phyloP scores from a whole-genome alignment of 441 rosid species.

The Metrosideros polymorpha region DNA sequence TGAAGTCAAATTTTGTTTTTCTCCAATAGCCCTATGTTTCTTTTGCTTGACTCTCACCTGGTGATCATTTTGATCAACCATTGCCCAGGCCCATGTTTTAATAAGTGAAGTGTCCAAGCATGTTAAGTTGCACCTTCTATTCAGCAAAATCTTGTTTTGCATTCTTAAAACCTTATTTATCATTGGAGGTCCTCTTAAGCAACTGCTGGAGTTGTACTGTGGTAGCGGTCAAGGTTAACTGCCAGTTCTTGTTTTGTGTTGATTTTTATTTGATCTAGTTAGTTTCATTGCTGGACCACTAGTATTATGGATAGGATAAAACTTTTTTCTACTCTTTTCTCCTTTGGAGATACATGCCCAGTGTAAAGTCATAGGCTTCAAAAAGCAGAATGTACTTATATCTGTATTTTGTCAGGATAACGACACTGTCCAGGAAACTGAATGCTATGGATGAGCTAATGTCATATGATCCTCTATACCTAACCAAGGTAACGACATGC shows the following conservation, averaged over 20 bases:
- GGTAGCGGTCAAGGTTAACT: not conserved
- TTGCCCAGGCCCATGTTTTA: not conserved
- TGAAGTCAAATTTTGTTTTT: not conserved
- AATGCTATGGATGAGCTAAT: constrained; percentile 65
- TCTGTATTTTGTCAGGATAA: constrained; percentile 40
- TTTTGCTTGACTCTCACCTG: not conserved
- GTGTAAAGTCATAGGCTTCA: not conserved
- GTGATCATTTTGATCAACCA: not conserved
- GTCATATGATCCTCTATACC: constrained; percentile 73
- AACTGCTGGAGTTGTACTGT: not conserved
- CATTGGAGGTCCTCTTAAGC: not conserved
- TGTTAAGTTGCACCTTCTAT: not conserved
- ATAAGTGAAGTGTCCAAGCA: not conserved
- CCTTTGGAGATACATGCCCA: not conserved
- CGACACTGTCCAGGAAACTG: constrained; percentile 78
- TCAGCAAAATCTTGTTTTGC: not conserved
- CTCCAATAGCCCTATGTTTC: not conserved
- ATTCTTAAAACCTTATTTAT: not conserved
- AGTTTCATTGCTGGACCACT: not conserved
- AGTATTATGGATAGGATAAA: not conserved
- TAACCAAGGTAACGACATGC: constrained; percentile 47
- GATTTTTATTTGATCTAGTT: not conserved
- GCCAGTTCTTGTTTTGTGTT: not conserved
- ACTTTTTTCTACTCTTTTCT: not conserved
- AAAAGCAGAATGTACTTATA: not conserved